Conservation (phyloP, 2,329 filamentous ascomycete species). For the Lasiodiplodia sp. region DNA sequence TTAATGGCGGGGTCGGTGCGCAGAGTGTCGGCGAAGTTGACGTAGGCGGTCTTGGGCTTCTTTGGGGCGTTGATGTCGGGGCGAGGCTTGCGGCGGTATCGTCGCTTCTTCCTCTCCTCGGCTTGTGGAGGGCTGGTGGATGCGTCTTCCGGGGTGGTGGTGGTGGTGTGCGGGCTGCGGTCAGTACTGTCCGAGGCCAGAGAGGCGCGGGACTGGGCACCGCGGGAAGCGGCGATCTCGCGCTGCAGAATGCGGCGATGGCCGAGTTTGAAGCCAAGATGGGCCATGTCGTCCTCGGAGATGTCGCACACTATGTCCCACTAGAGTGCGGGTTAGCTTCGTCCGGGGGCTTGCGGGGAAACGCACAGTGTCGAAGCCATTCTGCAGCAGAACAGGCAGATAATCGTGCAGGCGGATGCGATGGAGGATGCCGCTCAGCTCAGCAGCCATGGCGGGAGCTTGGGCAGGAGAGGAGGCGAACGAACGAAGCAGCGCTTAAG, state of each 20-base stretch:
- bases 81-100: constrained; percentile 47
- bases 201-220: constrained; percentile 39
- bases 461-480: neutral
- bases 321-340: constrained; percentile 19
- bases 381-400: constrained; percentile 39
- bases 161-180: constrained; percentile 10
- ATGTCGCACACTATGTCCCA: constrained; percentile 51
- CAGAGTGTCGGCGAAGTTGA: constrained; percentile 51
- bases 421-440: constrained; percentile 40
- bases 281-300: constrained; percentile 48
- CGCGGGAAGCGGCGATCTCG: constrained; percentile 48
- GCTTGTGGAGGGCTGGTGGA: constrained; percentile 37
- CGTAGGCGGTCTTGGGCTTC: constrained; percentile 51
- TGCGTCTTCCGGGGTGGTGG: constrained; percentile 10
- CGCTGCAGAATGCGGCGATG: constrained; percentile 49
- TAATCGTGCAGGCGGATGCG: constrained; percentile 43
- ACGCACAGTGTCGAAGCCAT: constrained; percentile 42
- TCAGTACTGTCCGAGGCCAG: constrained; percentile 36
- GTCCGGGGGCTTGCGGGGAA: neutral
- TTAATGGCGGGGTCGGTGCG: constrained; percentile 46
- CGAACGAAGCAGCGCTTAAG: constrained; percentile 10
- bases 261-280: constrained; percentile 49
- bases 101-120: constrained; percentile 42
- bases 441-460: constrained; percentile 24
- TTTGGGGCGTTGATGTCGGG: constrained; percentile 48